These are phyloP conservation scores for Saccharomycopsis hybrid DNA, from an alignment of 1,139 yeast genomes.

Conservation along the genomic window DNA sequence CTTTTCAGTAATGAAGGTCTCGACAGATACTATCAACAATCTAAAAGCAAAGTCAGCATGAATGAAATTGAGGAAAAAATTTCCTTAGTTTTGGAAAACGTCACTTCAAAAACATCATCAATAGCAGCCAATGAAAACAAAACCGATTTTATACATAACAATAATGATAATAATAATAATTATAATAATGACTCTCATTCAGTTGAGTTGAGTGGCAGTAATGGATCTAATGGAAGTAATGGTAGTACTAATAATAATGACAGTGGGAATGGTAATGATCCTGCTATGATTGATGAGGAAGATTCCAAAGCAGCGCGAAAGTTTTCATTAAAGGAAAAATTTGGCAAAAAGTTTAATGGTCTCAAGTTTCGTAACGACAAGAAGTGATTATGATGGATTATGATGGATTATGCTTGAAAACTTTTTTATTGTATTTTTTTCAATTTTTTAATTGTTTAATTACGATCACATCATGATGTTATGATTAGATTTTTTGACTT, in stretches of 20 bases:
- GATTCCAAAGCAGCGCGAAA: too few relatives aligned
- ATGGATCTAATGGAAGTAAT: constrained; percentile 4
- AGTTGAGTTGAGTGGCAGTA: not conserved
- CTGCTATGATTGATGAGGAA: constrained; percentile 10
- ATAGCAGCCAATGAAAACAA: not conserved
- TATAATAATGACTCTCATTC: not conserved
- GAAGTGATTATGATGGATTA: not conserved
- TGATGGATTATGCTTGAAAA: too few relatives aligned
- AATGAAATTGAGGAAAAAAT: not conserved
- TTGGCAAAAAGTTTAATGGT: constrained; percentile 28
- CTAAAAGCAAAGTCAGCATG: not conserved
- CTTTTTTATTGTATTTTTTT: too few relatives aligned
- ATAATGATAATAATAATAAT: not conserved
- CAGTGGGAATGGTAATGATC: constrained; percentile 19
- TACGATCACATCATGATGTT: too few relatives aligned
- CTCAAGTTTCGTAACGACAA: constrained; percentile 2
- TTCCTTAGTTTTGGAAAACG: not conserved
- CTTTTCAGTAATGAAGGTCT: not conserved
- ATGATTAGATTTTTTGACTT: too few relatives aligned
- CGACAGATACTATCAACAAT: not conserved
- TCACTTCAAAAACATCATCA: not conserved
- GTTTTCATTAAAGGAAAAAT: constrained; percentile 23
- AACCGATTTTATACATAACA: too few relatives aligned
- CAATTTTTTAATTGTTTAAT: too few relatives aligned
- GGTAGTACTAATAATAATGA: constrained; percentile 22